A percentile compares a stretch with the other conserved stretches of the same genome.
Conservation (phyloP, 257 asterid species). For the Buddleja alternifolia region DNA sequence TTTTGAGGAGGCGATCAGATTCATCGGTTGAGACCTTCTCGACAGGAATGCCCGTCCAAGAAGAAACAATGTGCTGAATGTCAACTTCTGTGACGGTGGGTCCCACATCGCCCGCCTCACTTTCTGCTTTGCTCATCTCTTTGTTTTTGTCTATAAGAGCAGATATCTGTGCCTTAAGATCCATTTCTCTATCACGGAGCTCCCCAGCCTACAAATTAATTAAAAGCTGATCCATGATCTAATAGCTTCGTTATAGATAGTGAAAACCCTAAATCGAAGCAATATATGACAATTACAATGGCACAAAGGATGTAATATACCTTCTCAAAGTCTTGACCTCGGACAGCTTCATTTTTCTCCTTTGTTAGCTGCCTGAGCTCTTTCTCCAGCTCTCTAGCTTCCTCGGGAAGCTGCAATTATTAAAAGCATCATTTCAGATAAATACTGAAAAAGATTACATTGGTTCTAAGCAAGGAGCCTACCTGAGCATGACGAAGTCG, state of each 20-base stretch:
- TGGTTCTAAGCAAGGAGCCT: slow-evolving; percentile 24
- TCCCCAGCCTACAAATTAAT: slow-evolving; percentile 76
- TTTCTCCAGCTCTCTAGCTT: slow-evolving; percentile 96
- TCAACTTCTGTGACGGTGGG: slow-evolving; percentile 88
- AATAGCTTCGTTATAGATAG: too few relatives aligned
- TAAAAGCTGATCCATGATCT: too few relatives aligned
- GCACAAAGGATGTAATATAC: too few relatives aligned
- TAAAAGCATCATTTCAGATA: slow-evolving; percentile 21
- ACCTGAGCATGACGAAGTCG: slow-evolving; percentile 99
- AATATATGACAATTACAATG: too few relatives aligned
- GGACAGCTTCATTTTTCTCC: slow-evolving; percentile 95
- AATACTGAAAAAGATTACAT: neutral
- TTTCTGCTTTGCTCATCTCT: slow-evolving; percentile 90
- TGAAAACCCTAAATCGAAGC: too few relatives aligned
- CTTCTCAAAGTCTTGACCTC: slow-evolving; percentile 96
- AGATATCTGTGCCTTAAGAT: slow-evolving; percentile 87
- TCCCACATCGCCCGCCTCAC: slow-evolving; percentile 83
- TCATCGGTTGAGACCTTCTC: slow-evolving; percentile 91
- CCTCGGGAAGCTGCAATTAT: slow-evolving; percentile 91
- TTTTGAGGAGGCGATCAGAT: slow-evolving; percentile 90
- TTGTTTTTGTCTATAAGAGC: slow-evolving; percentile 83
- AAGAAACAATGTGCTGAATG: slow-evolving; percentile 91
- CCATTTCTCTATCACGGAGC: slow-evolving; percentile 97
- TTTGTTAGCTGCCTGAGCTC: slow-evolving; percentile 95
- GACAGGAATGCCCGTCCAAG: slow-evolving; percentile 98